Conservation (phyloP, 192 early-diverging fungal genomes). For the Neocallimastix lanati region DNA sequence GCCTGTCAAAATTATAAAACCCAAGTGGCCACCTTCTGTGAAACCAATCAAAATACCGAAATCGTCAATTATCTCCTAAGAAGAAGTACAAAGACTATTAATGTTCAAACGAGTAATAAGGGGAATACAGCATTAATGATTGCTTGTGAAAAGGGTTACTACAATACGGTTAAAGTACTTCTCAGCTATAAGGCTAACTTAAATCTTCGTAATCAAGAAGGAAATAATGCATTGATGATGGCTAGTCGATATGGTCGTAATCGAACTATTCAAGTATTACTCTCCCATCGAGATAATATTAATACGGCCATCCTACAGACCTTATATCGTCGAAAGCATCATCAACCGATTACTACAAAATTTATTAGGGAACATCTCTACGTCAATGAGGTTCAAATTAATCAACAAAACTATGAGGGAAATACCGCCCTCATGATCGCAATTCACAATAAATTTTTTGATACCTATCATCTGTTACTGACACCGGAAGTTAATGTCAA, state of each 20-base stretch:
- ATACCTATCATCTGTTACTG: neutral
- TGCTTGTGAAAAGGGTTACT: neutral
- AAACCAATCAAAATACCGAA: too few relatives aligned
- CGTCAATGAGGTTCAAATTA: neutral
- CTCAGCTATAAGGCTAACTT: neutral
- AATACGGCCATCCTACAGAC: neutral
- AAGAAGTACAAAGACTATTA: too few relatives aligned
- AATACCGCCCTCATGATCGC: neutral
- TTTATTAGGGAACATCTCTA: neutral
- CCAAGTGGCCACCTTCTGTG: too few relatives aligned
- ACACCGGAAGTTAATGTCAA: neutral
- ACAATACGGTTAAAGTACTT: neutral
- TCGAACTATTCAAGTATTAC: neutral
- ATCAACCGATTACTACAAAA: neutral
- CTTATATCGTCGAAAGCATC: neutral
- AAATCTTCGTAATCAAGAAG: neutral
- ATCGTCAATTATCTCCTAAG: too few relatives aligned
- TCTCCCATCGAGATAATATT: neutral
- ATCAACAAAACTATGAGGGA: neutral
- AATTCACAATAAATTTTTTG: neutral
- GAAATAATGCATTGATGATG: neutral
- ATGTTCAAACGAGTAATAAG: neutral
- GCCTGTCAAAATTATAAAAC: too few relatives aligned
- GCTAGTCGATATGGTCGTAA: neutral
- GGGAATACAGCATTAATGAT: neutral